phyloP scores from a whole-genome alignment of 192 early-diverging fungal genomes.

The Paraglomus brasilianum region DNA sequence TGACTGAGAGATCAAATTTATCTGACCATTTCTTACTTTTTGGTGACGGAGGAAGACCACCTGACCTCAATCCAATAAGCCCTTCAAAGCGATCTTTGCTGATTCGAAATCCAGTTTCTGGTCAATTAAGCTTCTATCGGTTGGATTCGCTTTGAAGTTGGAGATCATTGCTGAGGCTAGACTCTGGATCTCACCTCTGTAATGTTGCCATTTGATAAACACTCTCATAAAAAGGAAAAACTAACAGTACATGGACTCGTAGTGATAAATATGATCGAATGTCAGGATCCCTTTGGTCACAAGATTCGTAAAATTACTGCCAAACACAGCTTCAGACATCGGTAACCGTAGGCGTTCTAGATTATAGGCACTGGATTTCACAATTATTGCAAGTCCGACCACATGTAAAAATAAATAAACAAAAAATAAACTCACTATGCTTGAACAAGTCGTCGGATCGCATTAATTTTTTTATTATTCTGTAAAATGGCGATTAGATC shows the following conservation, averaged over 20 bases:
- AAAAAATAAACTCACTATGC: conserved; percentile 18
- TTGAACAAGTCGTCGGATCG: conserved; percentile 20
- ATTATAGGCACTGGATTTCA: conserved; percentile 18
- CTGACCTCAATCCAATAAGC: conserved; percentile 14
- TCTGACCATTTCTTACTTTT: conserved; percentile 28
- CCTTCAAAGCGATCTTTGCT: not conserved
- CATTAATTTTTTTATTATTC: conserved; percentile 21
- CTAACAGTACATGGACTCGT: conserved; percentile 6
- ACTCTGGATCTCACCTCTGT: conserved; percentile 9
- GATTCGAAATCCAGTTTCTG: not conserved
- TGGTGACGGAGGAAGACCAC: not conserved
- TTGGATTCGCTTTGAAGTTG: not conserved
- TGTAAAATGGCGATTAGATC: conserved; percentile 22
- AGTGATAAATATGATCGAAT: not conserved
- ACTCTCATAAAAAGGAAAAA: conserved; percentile 10
- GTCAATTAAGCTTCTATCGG: conserved; percentile 19
- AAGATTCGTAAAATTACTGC: conserved; percentile 13
- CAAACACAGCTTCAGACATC: conserved; percentile 9
- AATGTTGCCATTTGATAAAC: not conserved
- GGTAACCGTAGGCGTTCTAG: not conserved
- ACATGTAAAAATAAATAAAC: not conserved
- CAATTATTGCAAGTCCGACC: not conserved
- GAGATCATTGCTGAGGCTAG: conserved; percentile 14
- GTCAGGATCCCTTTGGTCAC: conserved; percentile 21
- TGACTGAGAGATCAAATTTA: not conserved